phyloP scores from a whole-genome alignment of 345 rosid species.

The Gossypium herbaceum region DNA sequence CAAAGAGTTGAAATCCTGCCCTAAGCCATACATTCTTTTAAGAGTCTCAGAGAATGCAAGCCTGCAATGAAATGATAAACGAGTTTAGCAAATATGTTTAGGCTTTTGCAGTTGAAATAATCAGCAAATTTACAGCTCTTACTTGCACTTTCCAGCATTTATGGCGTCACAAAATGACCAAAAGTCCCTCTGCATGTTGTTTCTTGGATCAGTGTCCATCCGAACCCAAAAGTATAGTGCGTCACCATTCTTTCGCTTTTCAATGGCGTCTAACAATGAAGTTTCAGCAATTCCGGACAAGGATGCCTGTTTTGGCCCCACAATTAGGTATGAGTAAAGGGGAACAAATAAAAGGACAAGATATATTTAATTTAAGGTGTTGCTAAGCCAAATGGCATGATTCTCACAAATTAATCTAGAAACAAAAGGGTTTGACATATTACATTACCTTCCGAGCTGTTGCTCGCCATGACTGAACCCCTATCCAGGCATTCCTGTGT shows the following conservation, averaged over 20 bases:
- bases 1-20: slow-evolving; percentile 44
- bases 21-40: slow-evolving; percentile 73
- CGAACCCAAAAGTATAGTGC: slow-evolving; percentile 93
- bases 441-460: slow-evolving; percentile 78
- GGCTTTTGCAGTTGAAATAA: neutral
- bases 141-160: slow-evolving; percentile 98
- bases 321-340: slow-evolving; percentile 21
- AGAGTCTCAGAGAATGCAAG: slow-evolving; percentile 68
- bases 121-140: slow-evolving; percentile 23
- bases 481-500: slow-evolving; percentile 97
- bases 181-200: slow-evolving; percentile 61
- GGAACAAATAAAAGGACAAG: neutral
- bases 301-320: slow-evolving; percentile 55
- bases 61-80: slow-evolving; percentile 37
- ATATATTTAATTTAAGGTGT: slow-evolving; percentile 2
- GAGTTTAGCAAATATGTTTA: neutral
- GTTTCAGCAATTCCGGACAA: slow-evolving; percentile 72
- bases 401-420: neutral
- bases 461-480: slow-evolving; percentile 96
- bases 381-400: neutral
- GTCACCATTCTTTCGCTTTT: slow-evolving; percentile 66
- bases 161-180: slow-evolving; percentile 97
- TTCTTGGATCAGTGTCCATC: slow-evolving; percentile 86
- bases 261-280: slow-evolving; percentile 62
- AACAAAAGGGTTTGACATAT: neutral